Evolutionary conservation across 2,329 filamentous ascomycete genomes (phyloP).

Genomic region (Drechslerella coelobrocha): DNA sequence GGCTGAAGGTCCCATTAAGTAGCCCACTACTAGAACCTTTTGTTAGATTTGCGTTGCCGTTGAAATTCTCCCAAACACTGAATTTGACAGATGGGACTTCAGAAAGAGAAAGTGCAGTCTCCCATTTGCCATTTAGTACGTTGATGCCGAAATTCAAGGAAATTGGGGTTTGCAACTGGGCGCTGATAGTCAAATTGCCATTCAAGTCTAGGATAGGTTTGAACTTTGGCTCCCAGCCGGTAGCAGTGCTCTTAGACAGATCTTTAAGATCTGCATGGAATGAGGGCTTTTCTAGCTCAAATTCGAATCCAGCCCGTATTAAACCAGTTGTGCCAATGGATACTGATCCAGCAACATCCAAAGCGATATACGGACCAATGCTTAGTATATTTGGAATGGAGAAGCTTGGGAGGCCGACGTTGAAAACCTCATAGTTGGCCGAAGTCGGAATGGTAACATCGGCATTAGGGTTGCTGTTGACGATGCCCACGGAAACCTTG

Average conservation of each 20-base stretch:
- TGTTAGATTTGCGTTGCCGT: constrained; percentile 8
- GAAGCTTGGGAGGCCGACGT: constrained; percentile 33
- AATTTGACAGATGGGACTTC: constrained; percentile 34
- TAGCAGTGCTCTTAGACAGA: constrained; percentile 19
- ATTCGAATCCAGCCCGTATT: constrained; percentile 39
- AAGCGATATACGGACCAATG: constrained; percentile 36
- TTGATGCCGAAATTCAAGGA: constrained; percentile 49
- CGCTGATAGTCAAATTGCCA: constrained; percentile 40
- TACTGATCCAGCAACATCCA: constrained; percentile 35
- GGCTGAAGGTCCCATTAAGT: constrained; percentile 26
- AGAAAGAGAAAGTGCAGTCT: constrained; percentile 22
- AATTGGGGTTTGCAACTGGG: constrained; percentile 27
- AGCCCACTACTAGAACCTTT: constrained; percentile 11
- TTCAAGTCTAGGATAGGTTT: constrained; percentile 37
- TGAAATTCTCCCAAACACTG: constrained; percentile 25
- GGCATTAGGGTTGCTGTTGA: constrained; percentile 30
- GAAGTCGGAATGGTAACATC: constrained; percentile 14
- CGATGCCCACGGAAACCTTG: constrained; percentile 26
- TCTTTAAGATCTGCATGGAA: constrained; percentile 40
- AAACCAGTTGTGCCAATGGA: constrained; percentile 29
- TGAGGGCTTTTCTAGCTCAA: constrained; percentile 27
- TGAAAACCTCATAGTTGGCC: constrained; percentile 33
- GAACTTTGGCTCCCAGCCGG: constrained; percentile 42
- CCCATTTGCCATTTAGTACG: constrained; percentile 35
- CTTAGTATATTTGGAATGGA: constrained; percentile 38